Percentiles rank a stretch among this genome's conserved stretches.
phyloP scores from a whole-genome alignment of 2,329 filamentous ascomycete species.

The Epichloe sp. region DNA sequence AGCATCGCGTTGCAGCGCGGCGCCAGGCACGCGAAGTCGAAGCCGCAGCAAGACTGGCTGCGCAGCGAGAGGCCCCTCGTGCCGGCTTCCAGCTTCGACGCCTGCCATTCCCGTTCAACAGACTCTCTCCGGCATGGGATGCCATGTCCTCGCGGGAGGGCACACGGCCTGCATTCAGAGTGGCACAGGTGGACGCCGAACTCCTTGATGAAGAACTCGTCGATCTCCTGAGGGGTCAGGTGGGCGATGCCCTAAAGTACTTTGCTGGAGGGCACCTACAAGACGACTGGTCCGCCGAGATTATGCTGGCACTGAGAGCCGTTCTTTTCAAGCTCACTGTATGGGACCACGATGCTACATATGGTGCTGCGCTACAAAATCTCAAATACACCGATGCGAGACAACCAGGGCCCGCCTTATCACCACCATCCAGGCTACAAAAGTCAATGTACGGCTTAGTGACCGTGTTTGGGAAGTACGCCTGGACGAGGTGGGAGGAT shows the following conservation, averaged over 20 bases:
- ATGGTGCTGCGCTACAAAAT: constrained; percentile 86
- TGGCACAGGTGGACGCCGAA: constrained; percentile 93
- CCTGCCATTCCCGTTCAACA: constrained; percentile 50
- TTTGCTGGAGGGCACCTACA: constrained; percentile 61
- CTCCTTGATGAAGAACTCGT: constrained; percentile 88
- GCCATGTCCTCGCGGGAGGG: constrained; percentile 60
- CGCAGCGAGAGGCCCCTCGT: constrained; percentile 37
- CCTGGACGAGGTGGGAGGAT: constrained; percentile 84
- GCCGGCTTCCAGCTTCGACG: constrained; percentile 41
- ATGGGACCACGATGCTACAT: constrained; percentile 93
- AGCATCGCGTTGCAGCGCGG: constrained; percentile 72
- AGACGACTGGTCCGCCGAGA: constrained; percentile 81
- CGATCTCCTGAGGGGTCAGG: constrained; percentile 71
- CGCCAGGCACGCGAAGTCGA: constrained; percentile 62
- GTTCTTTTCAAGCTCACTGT: constrained; percentile 88
- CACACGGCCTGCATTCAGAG: constrained; percentile 74
- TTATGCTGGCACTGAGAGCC: constrained; percentile 61
- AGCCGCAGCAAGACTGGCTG: constrained; percentile 41
- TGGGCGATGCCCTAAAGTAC: constrained; percentile 78
- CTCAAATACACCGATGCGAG: constrained; percentile 81
- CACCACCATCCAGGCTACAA: constrained; percentile 65
- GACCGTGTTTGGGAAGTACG: constrained; percentile 78
- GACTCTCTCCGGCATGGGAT: constrained; percentile 53
- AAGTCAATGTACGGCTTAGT: constrained; percentile 73
- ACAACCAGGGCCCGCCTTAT: constrained; percentile 44